Evolutionary conservation across 331 rosid genomes (phyloP).

Genomic region (Rhamnella rubrinervis): DNA sequence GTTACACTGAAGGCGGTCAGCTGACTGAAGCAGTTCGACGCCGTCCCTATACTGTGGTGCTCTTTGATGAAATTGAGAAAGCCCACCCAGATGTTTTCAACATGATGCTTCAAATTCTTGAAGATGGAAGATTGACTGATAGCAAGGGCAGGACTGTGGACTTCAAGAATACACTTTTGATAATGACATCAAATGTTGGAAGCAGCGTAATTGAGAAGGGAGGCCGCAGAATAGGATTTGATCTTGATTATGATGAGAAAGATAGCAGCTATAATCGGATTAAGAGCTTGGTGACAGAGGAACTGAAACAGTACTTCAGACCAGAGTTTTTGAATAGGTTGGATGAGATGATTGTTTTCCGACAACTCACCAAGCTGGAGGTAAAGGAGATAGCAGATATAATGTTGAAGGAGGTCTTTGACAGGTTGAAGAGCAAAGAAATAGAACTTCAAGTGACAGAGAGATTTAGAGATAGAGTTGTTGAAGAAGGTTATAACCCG

Average conservation of each 20-base stretch:
- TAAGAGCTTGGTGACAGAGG: slow-evolving; percentile 92
- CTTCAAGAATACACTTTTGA: slow-evolving; percentile 87
- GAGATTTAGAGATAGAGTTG: slow-evolving; percentile 86
- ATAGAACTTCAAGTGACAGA: slow-evolving; percentile 92
- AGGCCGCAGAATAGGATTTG: slow-evolving; percentile 79
- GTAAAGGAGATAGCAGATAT: slow-evolving; percentile 91
- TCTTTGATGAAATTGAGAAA: slow-evolving; percentile 93
- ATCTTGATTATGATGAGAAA: slow-evolving; percentile 86
- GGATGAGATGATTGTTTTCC: slow-evolving; percentile 94
- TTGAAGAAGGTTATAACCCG: slow-evolving; percentile 91
- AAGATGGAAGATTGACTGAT: slow-evolving; percentile 92
- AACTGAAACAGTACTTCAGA: slow-evolving; percentile 81
- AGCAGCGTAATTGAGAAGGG: slow-evolving; percentile 97
- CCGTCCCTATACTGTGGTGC: slow-evolving; percentile 91
- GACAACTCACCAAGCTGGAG: slow-evolving; percentile 91
- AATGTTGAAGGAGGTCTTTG: slow-evolving; percentile 89
- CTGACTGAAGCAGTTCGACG: slow-evolving; percentile 95
- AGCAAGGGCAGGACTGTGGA: slow-evolving; percentile 92
- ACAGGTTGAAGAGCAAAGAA: slow-evolving; percentile 67
- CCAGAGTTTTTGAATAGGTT: slow-evolving; percentile 88
- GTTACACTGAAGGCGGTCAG: slow-evolving; percentile 96
- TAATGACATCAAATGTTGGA: slow-evolving; percentile 94
- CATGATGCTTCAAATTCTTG: slow-evolving; percentile 97
- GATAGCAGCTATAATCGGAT: slow-evolving; percentile 83
- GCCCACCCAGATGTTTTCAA: slow-evolving; percentile 98